A percentile compares a stretch with the other conserved stretches of the same genome.
These are phyloP conservation scores for Pichia sp. DNA, from an alignment of 1,139 yeast genomes.

Conservation along the genomic window DNA sequence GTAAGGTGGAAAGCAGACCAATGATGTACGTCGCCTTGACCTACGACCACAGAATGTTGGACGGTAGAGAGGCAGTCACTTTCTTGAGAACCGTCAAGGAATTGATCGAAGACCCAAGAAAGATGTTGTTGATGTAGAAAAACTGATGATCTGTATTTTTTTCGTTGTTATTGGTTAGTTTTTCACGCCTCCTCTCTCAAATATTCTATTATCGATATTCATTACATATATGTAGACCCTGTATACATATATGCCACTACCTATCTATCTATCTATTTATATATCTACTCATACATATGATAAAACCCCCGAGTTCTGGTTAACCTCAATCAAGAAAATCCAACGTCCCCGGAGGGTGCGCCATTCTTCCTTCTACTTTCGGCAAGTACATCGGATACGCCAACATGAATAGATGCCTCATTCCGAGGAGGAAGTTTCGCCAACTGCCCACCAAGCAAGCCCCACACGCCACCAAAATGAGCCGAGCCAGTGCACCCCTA, in stretches of 20 bases:
- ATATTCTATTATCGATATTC: neutral
- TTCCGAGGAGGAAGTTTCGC: too few species aligned
- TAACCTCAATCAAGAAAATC: too few species aligned
- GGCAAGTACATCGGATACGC: neutral
- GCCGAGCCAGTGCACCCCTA: neutral
- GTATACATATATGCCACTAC: neutral
- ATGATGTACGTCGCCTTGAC: conserved; percentile 99
- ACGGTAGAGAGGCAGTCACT: conserved; percentile 98
- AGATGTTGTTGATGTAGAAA: conserved; percentile 66
- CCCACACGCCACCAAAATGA: neutral
- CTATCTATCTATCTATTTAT: neutral
- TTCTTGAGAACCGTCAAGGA: conserved; percentile 95
- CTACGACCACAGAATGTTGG: conserved; percentile 96
- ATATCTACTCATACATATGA: neutral
- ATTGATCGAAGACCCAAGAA: conserved; percentile 97
- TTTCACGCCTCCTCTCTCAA: neutral
- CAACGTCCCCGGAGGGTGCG: neutral
- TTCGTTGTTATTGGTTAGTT: neutral
- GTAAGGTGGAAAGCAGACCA: conserved; percentile 95
- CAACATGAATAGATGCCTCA: neutral
- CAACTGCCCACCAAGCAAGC: neutral
- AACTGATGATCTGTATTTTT: neutral
- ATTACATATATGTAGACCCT: neutral
- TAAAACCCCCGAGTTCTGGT: too few species aligned
- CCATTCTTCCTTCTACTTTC: neutral